Percentiles rank a stretch among this genome's conserved stretches.
These are phyloP conservation scores for Handroanthus guayacan DNA, from an alignment of 257 asterid species.

Conservation along the genomic window DNA sequence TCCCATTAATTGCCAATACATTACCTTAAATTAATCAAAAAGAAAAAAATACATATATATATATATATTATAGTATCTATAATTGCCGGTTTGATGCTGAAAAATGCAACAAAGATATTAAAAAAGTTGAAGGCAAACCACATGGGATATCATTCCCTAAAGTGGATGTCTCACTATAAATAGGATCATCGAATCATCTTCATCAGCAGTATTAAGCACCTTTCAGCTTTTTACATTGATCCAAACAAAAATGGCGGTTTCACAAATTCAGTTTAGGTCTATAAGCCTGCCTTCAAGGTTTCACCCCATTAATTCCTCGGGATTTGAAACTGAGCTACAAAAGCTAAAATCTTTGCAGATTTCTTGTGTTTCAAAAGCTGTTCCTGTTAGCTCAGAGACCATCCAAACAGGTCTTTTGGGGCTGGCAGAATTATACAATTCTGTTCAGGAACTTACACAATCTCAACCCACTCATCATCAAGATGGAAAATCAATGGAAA, in stretches of 20 bases:
- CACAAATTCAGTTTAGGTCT: slow-evolving; percentile 63
- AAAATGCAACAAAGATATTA: slow-evolving; percentile 44
- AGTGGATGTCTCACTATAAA: slow-evolving; percentile 47
- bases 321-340: slow-evolving; percentile 51
- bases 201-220: neutral
- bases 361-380: slow-evolving; percentile 26
- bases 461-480: slow-evolving; percentile 27
- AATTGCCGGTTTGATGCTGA: slow-evolving; percentile 50
- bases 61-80: neutral
- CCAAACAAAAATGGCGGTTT: slow-evolving; percentile 51
- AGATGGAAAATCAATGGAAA: slow-evolving; percentile 43
- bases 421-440: slow-evolving; percentile 55
- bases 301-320: slow-evolving; percentile 51
- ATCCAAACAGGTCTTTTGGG: slow-evolving; percentile 50
- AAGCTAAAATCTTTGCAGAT: slow-evolving; percentile 42
- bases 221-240: neutral
- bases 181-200: slow-evolving; percentile 4
- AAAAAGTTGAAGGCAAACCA: slow-evolving; percentile 39
- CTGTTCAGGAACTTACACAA: slow-evolving; percentile 42
- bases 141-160: slow-evolving; percentile 46
- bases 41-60: neutral
- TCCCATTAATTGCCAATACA: slow-evolving; percentile 37
- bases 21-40: neutral
- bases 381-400: slow-evolving; percentile 38
- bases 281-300: slow-evolving; percentile 84